A percentile compares a stretch with the other conserved stretches of the same genome.
Evolutionary conservation across 768 basidiomycete genomes (phyloP).

Genomic region (Mycena olivaceomarginata): DNA sequence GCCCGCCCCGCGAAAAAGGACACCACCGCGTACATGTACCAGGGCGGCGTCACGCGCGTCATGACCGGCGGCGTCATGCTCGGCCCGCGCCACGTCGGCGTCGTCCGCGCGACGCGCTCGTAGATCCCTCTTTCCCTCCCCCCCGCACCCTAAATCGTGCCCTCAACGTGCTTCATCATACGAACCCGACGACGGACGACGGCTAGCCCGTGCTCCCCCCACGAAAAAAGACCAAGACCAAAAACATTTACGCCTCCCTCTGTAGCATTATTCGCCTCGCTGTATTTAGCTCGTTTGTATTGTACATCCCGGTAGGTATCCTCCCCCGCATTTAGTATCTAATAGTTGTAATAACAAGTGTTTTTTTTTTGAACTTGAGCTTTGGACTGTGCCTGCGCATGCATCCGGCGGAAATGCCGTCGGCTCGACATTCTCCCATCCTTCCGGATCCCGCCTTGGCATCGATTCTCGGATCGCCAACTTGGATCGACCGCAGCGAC

Average conservation of each 20-base stretch:
- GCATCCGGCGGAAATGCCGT: no score
- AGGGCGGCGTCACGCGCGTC: slow-evolving; percentile 1
- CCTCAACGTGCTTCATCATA: neutral
- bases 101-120: neutral
- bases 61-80: neutral
- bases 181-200: neutral
- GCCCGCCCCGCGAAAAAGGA: neutral
- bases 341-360: neutral
- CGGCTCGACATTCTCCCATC: no score
- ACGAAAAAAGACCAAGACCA: neutral
- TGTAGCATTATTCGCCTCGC: neutral
- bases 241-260: neutral
- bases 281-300: neutral
- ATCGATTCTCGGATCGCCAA: no score
- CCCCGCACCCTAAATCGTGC: neutral
- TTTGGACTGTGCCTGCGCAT: no score
- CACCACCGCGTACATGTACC: neutral
- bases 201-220: neutral
- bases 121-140: neutral
- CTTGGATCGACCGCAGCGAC: no score
- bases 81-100: neutral
- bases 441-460: no score
- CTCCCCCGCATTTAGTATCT: neutral
- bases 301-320: neutral
- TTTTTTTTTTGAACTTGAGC: no score